Percentiles rank a stretch among this genome's conserved stretches.
phyloP scores from a whole-genome alignment of 306 rosid genomes.

The Vigna trinervia region DNA sequence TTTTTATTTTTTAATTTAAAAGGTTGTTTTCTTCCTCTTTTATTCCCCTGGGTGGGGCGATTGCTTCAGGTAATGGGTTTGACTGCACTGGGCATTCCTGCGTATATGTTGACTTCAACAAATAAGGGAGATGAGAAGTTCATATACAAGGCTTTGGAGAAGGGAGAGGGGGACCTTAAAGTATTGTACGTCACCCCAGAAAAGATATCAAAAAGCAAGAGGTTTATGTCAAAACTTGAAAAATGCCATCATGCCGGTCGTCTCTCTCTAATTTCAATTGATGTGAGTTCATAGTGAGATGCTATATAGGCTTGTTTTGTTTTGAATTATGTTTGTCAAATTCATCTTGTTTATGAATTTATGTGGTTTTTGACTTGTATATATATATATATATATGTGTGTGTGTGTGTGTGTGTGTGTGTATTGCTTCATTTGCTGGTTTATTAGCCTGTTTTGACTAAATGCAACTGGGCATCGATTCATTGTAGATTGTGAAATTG shows the following conservation, averaged over 20 bases:
- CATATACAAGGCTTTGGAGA: constrained; percentile 85
- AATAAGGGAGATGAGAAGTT: constrained; percentile 82
- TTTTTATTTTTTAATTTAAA: constrained; percentile 19
- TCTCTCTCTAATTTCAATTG: constrained; percentile 84
- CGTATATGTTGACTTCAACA: constrained; percentile 85
- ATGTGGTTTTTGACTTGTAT: constrained; percentile 9
- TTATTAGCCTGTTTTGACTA: constrained; percentile 12
- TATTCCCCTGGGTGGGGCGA: constrained; percentile 24
- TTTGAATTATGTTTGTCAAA: constrained; percentile 27
- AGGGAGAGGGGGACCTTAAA: constrained; percentile 88
- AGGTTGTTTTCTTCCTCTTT: constrained; percentile 2
- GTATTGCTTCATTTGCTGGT: constrained; percentile 29
- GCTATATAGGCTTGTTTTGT: constrained; percentile 28
- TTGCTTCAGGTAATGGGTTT: constrained; percentile 88
- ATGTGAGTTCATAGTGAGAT: constrained; percentile 62
- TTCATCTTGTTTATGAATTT: constrained; percentile 16
- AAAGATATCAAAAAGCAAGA: constrained; percentile 98
- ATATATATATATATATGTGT: no score
- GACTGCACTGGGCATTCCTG: constrained; percentile 86
- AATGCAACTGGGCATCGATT: constrained; percentile 2
- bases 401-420: no score
- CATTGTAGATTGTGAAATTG: constrained; percentile 24
- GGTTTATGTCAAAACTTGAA: constrained; percentile 98
- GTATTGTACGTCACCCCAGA: constrained; percentile 91
- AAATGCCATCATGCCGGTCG: constrained; percentile 90